These are phyloP conservation scores for Wickerhamomyces sp. DNA, from an alignment of 1,139 yeast species.

Conservation along the genomic window DNA sequence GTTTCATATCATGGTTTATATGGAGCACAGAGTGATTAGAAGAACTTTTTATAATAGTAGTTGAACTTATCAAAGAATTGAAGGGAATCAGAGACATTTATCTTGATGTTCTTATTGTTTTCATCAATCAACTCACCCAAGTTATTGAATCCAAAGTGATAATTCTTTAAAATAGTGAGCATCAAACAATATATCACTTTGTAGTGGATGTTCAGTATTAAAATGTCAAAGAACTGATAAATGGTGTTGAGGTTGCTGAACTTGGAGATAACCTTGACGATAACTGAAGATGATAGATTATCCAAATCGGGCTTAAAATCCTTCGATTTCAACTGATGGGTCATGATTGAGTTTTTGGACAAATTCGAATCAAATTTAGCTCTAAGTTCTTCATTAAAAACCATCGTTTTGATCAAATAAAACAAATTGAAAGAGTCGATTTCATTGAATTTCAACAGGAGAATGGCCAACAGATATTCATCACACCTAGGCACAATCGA, in stretches of 20 bases:
- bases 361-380: conserved; percentile 26
- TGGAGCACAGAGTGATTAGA: not conserved
- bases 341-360: conserved; percentile 20
- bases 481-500: conserved; percentile 23
- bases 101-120: conserved; percentile 5
- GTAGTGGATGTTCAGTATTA: conserved; percentile 28
- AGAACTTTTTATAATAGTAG: conserved; percentile 29
- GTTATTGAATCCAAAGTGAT: conserved; percentile 47
- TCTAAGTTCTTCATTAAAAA: conserved; percentile 25
- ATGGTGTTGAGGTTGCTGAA: conserved; percentile 10
- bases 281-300: conserved; percentile 23
- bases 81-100: conserved; percentile 25
- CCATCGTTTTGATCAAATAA: conserved; percentile 25
- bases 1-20: too few species aligned
- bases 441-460: conserved; percentile 21
- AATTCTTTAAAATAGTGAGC: conserved; percentile 35
- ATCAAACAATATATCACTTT: conserved; percentile 34
- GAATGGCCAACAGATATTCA: conserved; percentile 19
- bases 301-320: conserved; percentile 29
- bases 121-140: conserved; percentile 26
- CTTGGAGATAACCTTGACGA: conserved; percentile 15
- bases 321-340: conserved; percentile 16
- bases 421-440: conserved; percentile 22
- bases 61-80: conserved; percentile 31
- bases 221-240: conserved; percentile 20